A percentile compares a stretch with the other conserved stretches of the same genome.
phyloP scores from a whole-genome alignment of 306 rosid genomes.

The Fragaria iinumae region DNA sequence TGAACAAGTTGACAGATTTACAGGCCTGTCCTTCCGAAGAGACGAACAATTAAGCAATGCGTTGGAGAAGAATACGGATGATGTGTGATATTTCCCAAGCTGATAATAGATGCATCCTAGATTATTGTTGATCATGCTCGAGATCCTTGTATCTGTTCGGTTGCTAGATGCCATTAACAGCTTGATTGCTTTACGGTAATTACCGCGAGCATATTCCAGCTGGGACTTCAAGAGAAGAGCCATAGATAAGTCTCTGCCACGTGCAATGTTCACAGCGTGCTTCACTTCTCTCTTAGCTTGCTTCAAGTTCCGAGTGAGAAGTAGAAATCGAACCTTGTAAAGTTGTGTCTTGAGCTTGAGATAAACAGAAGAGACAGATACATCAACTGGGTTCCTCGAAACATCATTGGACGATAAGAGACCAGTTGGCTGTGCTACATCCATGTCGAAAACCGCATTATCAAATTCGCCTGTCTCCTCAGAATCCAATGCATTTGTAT shows the following conservation, averaged over 20 bases:
- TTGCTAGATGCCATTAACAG: constrained; percentile 83
- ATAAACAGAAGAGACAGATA: constrained; percentile 63
- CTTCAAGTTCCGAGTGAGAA: constrained; percentile 85
- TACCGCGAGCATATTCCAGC: constrained; percentile 95
- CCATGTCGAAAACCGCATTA: constrained; percentile 60
- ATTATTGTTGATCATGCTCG: constrained; percentile 84
- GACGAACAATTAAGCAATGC: constrained; percentile 74
- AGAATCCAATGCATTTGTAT: constrained; percentile 64
- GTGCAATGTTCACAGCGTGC: constrained; percentile 91
- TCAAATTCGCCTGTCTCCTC: constrained; percentile 85
- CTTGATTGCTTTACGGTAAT: constrained; percentile 95
- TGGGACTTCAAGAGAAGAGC: constrained; percentile 96
- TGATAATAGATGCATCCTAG: constrained; percentile 94
- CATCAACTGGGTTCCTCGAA: constrained; percentile 62
- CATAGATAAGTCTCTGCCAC: constrained; percentile 81
- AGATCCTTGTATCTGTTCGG: constrained; percentile 66
- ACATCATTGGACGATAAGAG: constrained; percentile 57
- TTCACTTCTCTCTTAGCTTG: constrained; percentile 96
- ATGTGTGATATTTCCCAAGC: constrained; percentile 89
- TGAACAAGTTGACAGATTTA: constrained; percentile 64
- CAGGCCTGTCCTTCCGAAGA: constrained; percentile 73
- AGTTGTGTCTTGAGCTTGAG: constrained; percentile 93
- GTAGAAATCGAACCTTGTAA: constrained; percentile 85
- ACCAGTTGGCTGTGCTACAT: constrained; percentile 56
- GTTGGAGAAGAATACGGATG: constrained; percentile 82